Evolutionary conservation across 2,329 filamentous ascomycete genomes (phyloP), one percentile per base, ranked within the genome.

Genomic region (Cladosporium velox): DNA sequence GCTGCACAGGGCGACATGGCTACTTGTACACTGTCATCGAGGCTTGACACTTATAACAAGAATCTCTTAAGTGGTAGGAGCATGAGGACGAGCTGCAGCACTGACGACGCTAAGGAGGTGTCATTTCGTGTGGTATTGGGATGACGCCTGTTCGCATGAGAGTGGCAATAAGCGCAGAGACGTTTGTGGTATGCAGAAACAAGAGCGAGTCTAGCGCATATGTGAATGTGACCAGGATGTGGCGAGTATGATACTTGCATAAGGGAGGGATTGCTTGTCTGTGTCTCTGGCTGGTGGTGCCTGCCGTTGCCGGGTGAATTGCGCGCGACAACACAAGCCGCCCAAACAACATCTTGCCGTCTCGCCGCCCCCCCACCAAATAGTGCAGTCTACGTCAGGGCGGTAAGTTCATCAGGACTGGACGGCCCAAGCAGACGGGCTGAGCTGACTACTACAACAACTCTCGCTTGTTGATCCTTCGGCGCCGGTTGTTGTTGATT

Each of bases 371-470:
- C 49, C 52, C 52, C 52, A 55, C 52, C 52, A 32, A 32, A 12
- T 1, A 28, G 24, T 12, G 8, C 34, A 47, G 41, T 24, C 8
- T 47, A 55, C 52, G 52, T 55, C 28, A 32, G 26, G 52, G 52
- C 52, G 30, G 52, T 55, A 47, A 47, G 41, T 47, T 47, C 41
- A 47, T 47, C 41, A 21, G 11, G 11, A 26, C 49, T 52, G 49
- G 30, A 58, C 54, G 54, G 30, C 54, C 54, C 55, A 58, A 35
- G 34, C 55, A 38, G 32, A 24, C 55, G 34, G 24, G 28, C 49
- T 26, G 24, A n/a, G 55, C 55, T 58, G 55, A 58, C 55, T 55
- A 58, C 55, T 34, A 58, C 11, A 58, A 52, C 55, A 58, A 58
- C 55, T 15, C 55, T 58, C 55, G 55, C 55, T 58, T 58, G 55